Evolutionary conservation across 768 basidiomycete genomes (phyloP).

Genomic region (Pleurotus citrinopileatus): DNA sequence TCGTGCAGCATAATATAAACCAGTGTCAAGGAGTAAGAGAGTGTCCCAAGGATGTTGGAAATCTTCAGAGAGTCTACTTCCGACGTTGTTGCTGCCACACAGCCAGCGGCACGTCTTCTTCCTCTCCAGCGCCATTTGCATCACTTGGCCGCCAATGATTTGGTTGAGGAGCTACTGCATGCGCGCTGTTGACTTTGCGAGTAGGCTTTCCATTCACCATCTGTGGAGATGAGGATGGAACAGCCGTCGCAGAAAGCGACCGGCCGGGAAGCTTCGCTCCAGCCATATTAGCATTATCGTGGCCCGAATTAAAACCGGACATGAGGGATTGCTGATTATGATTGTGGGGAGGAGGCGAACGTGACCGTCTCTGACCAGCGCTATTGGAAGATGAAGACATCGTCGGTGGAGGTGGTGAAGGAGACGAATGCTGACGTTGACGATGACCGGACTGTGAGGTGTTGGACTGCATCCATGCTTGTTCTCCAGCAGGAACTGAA

Average conservation of each 20-base stretch:
- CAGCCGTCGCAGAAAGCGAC: slow-evolving; percentile 69
- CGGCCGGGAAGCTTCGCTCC: slow-evolving; percentile 50
- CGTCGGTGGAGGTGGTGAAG: slow-evolving; percentile 28
- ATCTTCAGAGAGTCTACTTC: slow-evolving; percentile 37
- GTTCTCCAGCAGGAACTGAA: slow-evolving; percentile 30
- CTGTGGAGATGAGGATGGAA: slow-evolving; percentile 32
- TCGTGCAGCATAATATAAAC: neutral
- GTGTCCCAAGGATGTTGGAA: too few relatives aligned
- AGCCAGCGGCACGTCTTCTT: slow-evolving; percentile 80
- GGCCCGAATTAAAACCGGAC: slow-evolving; percentile 21
- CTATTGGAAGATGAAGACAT: neutral
- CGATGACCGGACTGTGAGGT: slow-evolving; percentile 9
- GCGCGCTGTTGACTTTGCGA: slow-evolving; percentile 67
- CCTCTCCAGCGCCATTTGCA: slow-evolving; percentile 43
- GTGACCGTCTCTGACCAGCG: slow-evolving; percentile 1
- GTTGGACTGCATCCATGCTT: neutral
- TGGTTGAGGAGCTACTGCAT: slow-evolving; percentile 36
- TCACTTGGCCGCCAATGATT: slow-evolving; percentile 40
- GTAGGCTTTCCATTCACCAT: slow-evolving; percentile 44
- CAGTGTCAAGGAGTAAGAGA: neutral
- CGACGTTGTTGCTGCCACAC: slow-evolving; percentile 76
- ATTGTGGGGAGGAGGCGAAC: slow-evolving; percentile 18
- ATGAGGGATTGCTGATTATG: slow-evolving; percentile 28
- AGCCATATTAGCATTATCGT: slow-evolving; percentile 19
- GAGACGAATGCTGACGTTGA: slow-evolving; percentile 25